A percentile compares a stretch with the other conserved stretches of the same genome.
These are phyloP conservation scores for Marasmius oreades DNA, from an alignment of 1,284 basidiomycete genomes.

Conservation along the genomic window DNA sequence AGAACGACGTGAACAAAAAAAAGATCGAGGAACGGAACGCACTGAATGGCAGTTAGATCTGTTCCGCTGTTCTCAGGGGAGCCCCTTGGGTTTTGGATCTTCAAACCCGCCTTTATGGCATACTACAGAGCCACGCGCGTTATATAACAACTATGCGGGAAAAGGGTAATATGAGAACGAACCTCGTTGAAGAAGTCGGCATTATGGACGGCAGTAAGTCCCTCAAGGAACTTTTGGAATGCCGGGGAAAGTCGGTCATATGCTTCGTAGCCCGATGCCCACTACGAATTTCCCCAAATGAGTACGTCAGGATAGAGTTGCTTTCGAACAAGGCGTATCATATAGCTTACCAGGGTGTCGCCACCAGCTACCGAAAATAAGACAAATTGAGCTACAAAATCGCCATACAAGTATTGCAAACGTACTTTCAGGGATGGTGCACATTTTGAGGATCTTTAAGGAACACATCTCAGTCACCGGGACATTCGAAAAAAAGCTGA, in stretches of 20 bases:
- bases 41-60: conserved; percentile 55
- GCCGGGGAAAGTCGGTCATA: conserved; percentile 61
- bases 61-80: conserved; percentile 58
- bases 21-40: too few species aligned
- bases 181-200: conserved; percentile 50
- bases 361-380: conserved; percentile 33
- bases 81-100: conserved; percentile 43
- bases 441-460: conserved; percentile 49
- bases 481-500: not conserved
- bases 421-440: conserved; percentile 47
- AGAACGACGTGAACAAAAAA: not conserved
- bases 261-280: conserved; percentile 50
- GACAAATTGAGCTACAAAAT: not conserved
- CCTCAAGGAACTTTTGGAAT: conserved; percentile 54
- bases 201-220: conserved; percentile 55
- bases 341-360: conserved; percentile 45
- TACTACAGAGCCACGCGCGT: conserved; percentile 19
- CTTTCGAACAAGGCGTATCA: not conserved
- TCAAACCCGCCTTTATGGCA: conserved; percentile 23
- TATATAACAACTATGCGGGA: not conserved
- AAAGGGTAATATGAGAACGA: conserved; percentile 4
- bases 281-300: not conserved
- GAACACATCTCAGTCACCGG: not conserved
- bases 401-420: too few species aligned
- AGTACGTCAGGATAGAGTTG: not conserved